Conservation (phyloP, 148 eudicot genomes). For the Camellia lanceoleosa region DNA sequence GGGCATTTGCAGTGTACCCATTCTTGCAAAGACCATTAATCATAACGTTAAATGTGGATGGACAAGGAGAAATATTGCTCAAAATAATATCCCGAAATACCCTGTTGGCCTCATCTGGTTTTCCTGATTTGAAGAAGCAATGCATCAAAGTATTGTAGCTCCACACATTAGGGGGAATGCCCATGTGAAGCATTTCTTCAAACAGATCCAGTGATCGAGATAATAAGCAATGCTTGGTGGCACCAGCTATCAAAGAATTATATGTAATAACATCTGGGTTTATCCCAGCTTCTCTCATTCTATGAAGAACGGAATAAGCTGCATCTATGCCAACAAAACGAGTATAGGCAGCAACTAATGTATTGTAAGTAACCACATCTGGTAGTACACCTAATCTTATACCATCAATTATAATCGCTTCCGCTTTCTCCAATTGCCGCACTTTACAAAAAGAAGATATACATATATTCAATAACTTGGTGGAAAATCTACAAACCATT, state of each 20-base stretch:
- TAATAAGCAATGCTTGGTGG: conserved; percentile 43
- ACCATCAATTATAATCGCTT: conserved; percentile 68
- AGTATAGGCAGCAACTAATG: conserved; percentile 74
- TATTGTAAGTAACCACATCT: conserved; percentile 82
- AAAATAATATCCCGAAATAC: conserved; percentile 53
- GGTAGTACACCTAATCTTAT: conserved; percentile 82
- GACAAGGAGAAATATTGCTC: conserved; percentile 41
- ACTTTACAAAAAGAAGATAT: conserved; percentile 70
- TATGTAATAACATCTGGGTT: conserved; percentile 72
- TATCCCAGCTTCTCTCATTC: conserved; percentile 86
- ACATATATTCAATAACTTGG: conserved; percentile 73
- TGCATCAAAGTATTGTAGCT: conserved; percentile 90
- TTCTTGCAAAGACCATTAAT: conserved; percentile 75
- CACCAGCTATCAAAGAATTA: conserved; percentile 78
- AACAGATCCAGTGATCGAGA: conserved; percentile 52
- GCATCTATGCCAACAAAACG: conserved; percentile 68
- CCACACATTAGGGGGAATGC: conserved; percentile 68
- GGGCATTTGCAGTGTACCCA: conserved; percentile 63
- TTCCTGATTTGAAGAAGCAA: conserved; percentile 69
- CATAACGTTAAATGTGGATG: conserved; percentile 65
- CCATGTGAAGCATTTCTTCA: conserved; percentile 70
- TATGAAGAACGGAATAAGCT: conserved; percentile 55
- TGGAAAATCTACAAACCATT: conserved; percentile 53
- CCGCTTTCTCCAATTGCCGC: conserved; percentile 69
- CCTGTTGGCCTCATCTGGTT: conserved; percentile 67